Percentiles rank a stretch among this genome's conserved stretches.
phyloP scores from a whole-genome alignment of 2,329 filamentous ascomycete genomes.

The Ilyonectria mors-panacis region DNA sequence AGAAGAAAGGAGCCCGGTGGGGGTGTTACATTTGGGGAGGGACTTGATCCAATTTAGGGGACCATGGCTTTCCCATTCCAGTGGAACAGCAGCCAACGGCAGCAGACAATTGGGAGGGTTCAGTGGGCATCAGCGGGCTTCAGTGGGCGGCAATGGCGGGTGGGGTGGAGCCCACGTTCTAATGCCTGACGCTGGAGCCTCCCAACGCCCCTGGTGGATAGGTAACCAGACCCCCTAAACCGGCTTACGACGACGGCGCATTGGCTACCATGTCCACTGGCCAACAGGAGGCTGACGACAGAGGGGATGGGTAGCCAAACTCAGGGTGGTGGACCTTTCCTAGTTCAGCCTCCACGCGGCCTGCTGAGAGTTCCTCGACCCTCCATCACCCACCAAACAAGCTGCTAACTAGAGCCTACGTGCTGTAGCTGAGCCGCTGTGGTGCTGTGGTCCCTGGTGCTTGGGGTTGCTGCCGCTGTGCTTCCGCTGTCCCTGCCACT shows the following conservation, averaged over 20 bases:
- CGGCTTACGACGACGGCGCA: background rate
- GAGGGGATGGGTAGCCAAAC: background rate
- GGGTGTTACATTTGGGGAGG: background rate
- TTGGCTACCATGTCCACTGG: background rate
- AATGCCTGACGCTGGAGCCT: background rate
- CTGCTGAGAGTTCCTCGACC: background rate
- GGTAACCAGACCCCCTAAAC: background rate
- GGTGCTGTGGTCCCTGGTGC: background rate
- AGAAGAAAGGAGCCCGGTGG: background rate
- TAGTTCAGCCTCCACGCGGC: slow-evolving; percentile 18
- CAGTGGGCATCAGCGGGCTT: background rate
- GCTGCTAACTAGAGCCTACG: background rate
- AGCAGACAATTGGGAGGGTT: background rate
- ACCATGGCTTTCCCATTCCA: too few species aligned
- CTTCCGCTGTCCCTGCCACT: too few species aligned
- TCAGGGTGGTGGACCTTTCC: background rate
- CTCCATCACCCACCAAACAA: background rate
- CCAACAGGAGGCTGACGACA: background rate
- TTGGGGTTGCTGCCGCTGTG: background rate
- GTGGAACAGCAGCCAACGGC: background rate
- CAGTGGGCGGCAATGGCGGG: background rate
- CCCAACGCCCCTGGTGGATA: background rate
- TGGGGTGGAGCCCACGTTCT: background rate
- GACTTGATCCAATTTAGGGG: background rate
- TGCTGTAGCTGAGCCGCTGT: background rate